Percentiles rank a stretch among this genome's conserved stretches.
phyloP scores from a whole-genome alignment of 306 rosid genomes.

The Oxytropis ochrocephala region DNA sequence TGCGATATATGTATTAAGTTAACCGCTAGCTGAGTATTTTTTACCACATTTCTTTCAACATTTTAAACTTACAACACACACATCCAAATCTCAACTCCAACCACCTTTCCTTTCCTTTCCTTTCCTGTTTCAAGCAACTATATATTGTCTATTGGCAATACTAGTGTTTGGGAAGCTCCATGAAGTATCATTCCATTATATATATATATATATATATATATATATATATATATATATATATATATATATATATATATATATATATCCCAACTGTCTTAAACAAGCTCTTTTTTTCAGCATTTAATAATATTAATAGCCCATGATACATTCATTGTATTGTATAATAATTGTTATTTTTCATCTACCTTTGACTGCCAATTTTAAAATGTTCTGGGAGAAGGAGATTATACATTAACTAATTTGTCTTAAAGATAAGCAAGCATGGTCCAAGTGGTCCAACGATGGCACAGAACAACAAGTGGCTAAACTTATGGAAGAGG shows the following conservation, averaged over 20 bases:
- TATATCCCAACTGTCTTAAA: conserved; percentile 24
- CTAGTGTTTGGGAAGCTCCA: conserved; percentile 31
- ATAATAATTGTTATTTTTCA: not conserved
- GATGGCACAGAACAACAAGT: conserved; percentile 95
- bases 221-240: no score
- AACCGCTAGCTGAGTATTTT: no score
- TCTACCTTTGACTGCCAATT: not conserved
- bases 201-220: no score
- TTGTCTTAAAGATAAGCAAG: conserved; percentile 28
- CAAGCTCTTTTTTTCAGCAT: conserved; percentile 23
- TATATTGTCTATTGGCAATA: not conserved
- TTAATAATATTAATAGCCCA: no score
- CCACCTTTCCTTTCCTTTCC: conserved; percentile 21
- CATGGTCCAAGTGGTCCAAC: conserved; percentile 94
- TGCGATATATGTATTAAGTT: no score
- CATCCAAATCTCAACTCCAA: conserved; percentile 23
- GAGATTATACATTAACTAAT: not conserved
- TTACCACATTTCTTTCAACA: no score
- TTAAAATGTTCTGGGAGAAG: not conserved
- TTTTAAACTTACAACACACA: no score
- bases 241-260: no score
- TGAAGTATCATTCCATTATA: conserved; percentile 12
- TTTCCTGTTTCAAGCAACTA: conserved; percentile 24
- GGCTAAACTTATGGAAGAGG: conserved; percentile 98
- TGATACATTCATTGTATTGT: no score